Conservation (phyloP, 2,329 filamentous ascomycete genomes). For the Magnaporthales sp. region DNA sequence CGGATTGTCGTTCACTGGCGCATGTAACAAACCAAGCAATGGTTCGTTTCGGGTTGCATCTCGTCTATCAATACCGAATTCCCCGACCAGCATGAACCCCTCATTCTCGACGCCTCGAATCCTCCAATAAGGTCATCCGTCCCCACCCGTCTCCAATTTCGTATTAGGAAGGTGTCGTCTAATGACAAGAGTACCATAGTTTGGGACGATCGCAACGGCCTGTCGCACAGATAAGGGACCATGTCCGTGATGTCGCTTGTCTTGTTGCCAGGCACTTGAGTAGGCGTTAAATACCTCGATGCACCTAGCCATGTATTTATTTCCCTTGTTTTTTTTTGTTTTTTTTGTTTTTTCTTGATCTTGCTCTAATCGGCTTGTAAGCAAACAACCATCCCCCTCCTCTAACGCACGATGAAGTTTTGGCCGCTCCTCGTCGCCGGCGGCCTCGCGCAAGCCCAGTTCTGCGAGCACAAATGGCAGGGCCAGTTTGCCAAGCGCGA, state of each 20-base stretch:
- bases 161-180: not conserved
- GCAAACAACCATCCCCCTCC: not conserved
- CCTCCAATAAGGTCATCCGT: not conserved
- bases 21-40: not conserved
- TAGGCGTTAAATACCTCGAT: too few species aligned
- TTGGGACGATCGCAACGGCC: not conserved
- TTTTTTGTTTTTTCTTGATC: too few species aligned
- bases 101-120: not conserved
- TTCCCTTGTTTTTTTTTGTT: too few species aligned
- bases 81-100: not conserved
- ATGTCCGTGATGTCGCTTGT: too few species aligned
- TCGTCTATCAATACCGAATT: too few species aligned
- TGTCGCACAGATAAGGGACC: not conserved
- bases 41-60: not conserved
- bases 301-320: too few species aligned
- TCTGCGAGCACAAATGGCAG: not conserved
- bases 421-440: not conserved
- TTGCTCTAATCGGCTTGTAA: too few species aligned
- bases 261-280: too few species aligned
- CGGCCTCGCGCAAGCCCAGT: not conserved
- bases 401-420: not conserved
- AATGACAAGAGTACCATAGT: too few species aligned
- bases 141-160: not conserved
- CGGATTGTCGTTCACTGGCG: not conserved
- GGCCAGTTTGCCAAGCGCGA: not conserved